Evolutionary conservation across 2,329 filamentous ascomycete species (phyloP), one percentile per base, ranked within the genome.

Genomic region (Taxawa tesnikishii): DNA sequence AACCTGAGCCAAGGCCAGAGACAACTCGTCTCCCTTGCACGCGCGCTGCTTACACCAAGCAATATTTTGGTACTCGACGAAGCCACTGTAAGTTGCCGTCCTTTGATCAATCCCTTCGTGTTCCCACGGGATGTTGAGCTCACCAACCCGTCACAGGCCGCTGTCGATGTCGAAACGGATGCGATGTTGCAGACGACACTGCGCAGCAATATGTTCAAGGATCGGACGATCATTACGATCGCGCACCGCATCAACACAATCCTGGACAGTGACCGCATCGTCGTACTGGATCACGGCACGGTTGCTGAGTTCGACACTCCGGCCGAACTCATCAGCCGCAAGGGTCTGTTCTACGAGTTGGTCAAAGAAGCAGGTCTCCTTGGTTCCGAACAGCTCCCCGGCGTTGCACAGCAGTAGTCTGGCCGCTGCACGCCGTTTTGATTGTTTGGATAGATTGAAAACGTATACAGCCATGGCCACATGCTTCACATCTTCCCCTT

Each of bases 241-340:
- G 90, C 90, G 15, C 90, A 98, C 63, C 79, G 90, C 34, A 93
- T 98, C 63, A 96, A 96, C 62, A 98, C 90, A 8, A 96, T 98
- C 48, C 70, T 98, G 10, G 75, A 79, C 49, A 75, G 70, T 39
- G 88, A 98, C 60, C 75, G 87, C 31, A 90, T 98, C 40, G 78
- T 98, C 21, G 90, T 98, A 30, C 72, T 98, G 5, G 85, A 96
- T 52, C 80, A 81, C 56, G 90, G 90, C 26, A 73, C 76, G 47
- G 87, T 98, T 26, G 80, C 78, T 30, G 90, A 98, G 56, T 98
- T 94, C 56, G 90, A 93, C 55, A 84, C 78, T 5, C 90, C 90
- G 2, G 66, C 73, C 24, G 75, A 79, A 41, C 66, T 98, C 36
- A 73, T 94, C 40, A 75, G 75, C 56, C 69, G 70, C 49, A 74